Conservation (phyloP, 2,329 filamentous ascomycete genomes). For the Triangularia verruculosa region DNA sequence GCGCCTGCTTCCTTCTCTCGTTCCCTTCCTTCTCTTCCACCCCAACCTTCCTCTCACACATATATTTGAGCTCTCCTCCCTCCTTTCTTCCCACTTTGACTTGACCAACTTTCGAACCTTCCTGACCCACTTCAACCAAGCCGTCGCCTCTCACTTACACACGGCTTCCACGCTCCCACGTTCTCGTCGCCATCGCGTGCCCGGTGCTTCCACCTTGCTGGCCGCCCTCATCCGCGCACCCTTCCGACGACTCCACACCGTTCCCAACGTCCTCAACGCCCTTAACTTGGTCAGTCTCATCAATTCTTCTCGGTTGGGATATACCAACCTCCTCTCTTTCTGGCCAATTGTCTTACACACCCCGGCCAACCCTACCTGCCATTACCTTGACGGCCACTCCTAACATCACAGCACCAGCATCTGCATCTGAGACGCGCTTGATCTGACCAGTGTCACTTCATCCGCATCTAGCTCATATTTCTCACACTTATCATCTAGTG, state of each 20-base stretch:
- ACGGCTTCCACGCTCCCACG: neutral
- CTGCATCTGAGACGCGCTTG: constrained; percentile 16
- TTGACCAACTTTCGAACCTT: neutral
- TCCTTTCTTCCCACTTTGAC: neutral
- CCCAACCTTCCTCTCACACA: constrained; percentile 5
- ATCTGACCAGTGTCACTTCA: constrained; percentile 27
- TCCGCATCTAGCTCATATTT: constrained; percentile 27
- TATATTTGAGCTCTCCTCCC: constrained; percentile 6
- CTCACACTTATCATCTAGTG: constrained; percentile 29
- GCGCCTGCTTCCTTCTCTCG: constrained; percentile 29
- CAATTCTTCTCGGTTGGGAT: neutral
- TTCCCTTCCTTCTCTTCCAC: constrained; percentile 17
- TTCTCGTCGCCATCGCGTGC: constrained; percentile 15
- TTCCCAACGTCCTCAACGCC: constrained; percentile 4
- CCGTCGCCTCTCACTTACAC: constrained; percentile 15
- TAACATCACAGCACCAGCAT: constrained; percentile 11
- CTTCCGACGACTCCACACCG: neutral
- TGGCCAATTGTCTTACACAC: constrained; percentile 23
- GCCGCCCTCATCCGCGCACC: neutral
- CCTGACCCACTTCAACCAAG: neutral
- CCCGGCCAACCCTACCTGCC: constrained; percentile 21
- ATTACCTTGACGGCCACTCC: constrained; percentile 5
- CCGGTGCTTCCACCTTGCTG: constrained; percentile 11
- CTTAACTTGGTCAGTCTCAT: neutral
- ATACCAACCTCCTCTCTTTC: constrained; percentile 17